Base-by-base conservation (phyloP, 164 flowering plant genomes). In the Brasenia schreberi region DNA sequence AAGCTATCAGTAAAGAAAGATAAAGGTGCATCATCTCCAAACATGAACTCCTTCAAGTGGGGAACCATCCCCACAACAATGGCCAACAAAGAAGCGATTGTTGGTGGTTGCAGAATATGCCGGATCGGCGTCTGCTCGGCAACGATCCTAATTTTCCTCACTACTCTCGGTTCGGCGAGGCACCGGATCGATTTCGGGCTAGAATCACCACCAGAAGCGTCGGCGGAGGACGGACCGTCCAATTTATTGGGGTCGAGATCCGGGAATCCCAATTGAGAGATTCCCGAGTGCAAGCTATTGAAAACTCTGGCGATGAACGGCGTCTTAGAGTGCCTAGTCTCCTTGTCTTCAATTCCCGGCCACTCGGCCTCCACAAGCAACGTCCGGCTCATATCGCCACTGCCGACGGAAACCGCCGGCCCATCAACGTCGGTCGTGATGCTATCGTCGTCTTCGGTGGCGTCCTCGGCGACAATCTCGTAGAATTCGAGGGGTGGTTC, bases 321-420 rank as follows among this genome's bases (percentile, higher is more conserved):
- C 43, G 84, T 82, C 72, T 92, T 92, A 19, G 84, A 81, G 71
- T 85, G 85, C 70, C 81, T 94, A 2, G 90, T 88, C 72, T 81
- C 96, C 73, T 84, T 82, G 23, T 92, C 98, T 73, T 90, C 92
- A 44, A 92, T 88, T 2, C 98, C 98, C 0, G 89, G 92, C 97
- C 95, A 90, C 70, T 88, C 95, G 17, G 92, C 97, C 77, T 90
- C 92, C 6, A 88, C 85, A 60, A 90, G 86, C 61, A 88, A 84
- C 64, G 95, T 88, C 75, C 80, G 77, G 71, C 92, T 88, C 0
- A 74, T 42, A 18, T 61, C 33, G n/a, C 27, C 63, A 5, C 17
- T 17, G 7, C 27, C 19, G 7, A 23, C 2, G 27, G 27, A 23
- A 23, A n/a, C 63, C 12, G 10, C 6, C 0, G 19, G 19, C 12